Conservation (phyloP, 495 filamentous ascomycete genomes). For the Penicillium subrubescens region DNA sequence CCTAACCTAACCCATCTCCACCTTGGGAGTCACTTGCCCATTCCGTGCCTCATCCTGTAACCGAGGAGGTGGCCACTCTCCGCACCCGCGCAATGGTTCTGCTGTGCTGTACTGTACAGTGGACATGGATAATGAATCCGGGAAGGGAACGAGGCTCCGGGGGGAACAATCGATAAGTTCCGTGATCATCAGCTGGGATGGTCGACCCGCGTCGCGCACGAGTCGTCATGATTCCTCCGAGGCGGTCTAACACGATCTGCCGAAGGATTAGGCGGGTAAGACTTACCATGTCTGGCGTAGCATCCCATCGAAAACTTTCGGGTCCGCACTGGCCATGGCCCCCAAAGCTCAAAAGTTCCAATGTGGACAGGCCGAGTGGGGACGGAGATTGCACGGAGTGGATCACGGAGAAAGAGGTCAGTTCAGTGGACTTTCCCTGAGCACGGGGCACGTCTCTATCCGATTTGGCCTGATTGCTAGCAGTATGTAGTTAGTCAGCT, state of each 20-base stretch:
- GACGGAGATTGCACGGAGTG: slow-evolving; percentile 2
- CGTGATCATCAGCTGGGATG: slow-evolving; percentile 20
- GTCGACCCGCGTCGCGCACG: neutral
- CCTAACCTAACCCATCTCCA: neutral
- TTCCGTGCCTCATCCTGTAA: neutral
- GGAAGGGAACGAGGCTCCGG: neutral
- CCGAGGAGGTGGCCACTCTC: neutral
- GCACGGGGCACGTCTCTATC: slow-evolving; percentile 20
- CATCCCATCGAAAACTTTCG: slow-evolving; percentile 9
- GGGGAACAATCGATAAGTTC: neutral
- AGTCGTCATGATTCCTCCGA: slow-evolving; percentile 9
- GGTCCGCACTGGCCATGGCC: slow-evolving; percentile 21
- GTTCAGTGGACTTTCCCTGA: slow-evolving; percentile 3
- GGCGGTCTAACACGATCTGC: slow-evolving; percentile 26
- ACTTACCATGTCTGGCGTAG: slow-evolving; percentile 34
- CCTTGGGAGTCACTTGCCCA: neutral
- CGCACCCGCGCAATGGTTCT: neutral
- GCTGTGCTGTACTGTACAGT: neutral
- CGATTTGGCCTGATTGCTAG: neutral
- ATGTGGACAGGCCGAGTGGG: neutral
- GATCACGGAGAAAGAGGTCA: neutral
- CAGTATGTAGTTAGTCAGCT: neutral
- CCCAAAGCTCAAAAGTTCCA: neutral
- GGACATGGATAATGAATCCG: neutral
- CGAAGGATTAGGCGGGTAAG: slow-evolving; percentile 28